A percentile compares a stretch with the other conserved stretches of the same genome.
These are phyloP conservation scores for Syzygium syzygioides DNA, from an alignment of 441 rosid genomes.

Conservation along the genomic window DNA sequence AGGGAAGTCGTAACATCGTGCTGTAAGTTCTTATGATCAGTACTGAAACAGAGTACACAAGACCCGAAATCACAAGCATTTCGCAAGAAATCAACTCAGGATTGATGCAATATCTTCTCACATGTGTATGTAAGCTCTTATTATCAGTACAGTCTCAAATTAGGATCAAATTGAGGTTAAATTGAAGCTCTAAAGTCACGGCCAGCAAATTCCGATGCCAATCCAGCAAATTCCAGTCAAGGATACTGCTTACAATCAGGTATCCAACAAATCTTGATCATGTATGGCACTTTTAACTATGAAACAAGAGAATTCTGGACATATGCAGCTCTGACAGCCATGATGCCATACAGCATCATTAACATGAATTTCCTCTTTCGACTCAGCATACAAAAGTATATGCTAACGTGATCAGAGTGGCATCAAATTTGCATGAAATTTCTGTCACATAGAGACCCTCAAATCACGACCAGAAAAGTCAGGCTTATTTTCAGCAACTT, in stretches of 20 bases:
- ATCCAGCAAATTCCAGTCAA: too few relatives aligned
- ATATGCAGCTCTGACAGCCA: not conserved
- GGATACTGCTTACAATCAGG: too few relatives aligned
- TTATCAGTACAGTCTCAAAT: not conserved
- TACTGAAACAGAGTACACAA: not conserved
- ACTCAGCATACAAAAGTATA: not conserved
- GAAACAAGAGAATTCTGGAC: too few relatives aligned
- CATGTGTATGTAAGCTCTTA: not conserved
- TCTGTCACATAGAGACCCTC: not conserved
- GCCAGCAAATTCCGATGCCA: not conserved
- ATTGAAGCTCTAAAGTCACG: not conserved
- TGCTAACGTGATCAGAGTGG: not conserved
- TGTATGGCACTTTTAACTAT: too few relatives aligned
- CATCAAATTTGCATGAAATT: not conserved
- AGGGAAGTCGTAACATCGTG: not conserved
- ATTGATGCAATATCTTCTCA: not conserved
- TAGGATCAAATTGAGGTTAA: not conserved
- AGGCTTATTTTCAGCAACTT: not conserved
- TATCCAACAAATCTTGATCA: too few relatives aligned
- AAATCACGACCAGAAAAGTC: not conserved
- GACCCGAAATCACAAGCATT: not conserved
- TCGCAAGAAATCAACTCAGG: not conserved
- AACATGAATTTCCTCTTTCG: not conserved
- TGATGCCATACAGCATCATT: not conserved
- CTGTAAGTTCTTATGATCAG: too few relatives aligned